Evolutionary conservation across 306 rosid species (phyloP), one percentile per base, ranked within the genome.

Genomic region (Alnus rubra): DNA sequence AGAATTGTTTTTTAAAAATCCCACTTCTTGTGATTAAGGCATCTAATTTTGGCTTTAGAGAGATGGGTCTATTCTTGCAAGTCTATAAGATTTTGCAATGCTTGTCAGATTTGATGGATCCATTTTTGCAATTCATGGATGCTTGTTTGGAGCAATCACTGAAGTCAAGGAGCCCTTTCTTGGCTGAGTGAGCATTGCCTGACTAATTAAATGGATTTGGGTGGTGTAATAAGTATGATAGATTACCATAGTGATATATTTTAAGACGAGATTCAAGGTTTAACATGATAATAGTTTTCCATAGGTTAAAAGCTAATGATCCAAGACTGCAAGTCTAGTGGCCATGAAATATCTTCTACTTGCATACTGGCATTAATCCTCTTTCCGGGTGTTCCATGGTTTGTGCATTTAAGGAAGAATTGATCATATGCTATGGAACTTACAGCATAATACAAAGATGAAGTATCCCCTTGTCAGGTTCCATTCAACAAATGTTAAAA

Each of bases 381-480:
- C 7, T 15, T 67, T 44, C 30, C 72, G 7, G 19, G 50, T 18
- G 9, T 30, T 62, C n/a, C 12, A 31, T 62, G 37, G 13, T 59
- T 59, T 59, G 37, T 19, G 65, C 65, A 59, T 59, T 3, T 37
- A 64, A 64, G 48, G 48, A 64, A 64, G 70, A 64, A 64, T 35
- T 64, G 48, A 35, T 64, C 18, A 64, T 64, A 33, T 7, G 69
- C 45, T 0, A 42, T 42, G 45, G 45, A 42, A 5, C 45, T 42
- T 42, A 6, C 45, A 42, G 45, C 8, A 42, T 42, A 42, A 42
- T 42, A 42, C 45, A 42, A 4, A 42, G 6, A 1, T 6, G 10
- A 35, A 35, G 10, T 64, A 64, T 64, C 44, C 9, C n/a, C 23
- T 31, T 64, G n/a, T 33, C 70, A 35, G 45, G 19, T 64, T 64